Evolutionary conservation across 108 stramenopile genomes (phyloP).

Genomic region (Bacterosira constricta): DNA sequence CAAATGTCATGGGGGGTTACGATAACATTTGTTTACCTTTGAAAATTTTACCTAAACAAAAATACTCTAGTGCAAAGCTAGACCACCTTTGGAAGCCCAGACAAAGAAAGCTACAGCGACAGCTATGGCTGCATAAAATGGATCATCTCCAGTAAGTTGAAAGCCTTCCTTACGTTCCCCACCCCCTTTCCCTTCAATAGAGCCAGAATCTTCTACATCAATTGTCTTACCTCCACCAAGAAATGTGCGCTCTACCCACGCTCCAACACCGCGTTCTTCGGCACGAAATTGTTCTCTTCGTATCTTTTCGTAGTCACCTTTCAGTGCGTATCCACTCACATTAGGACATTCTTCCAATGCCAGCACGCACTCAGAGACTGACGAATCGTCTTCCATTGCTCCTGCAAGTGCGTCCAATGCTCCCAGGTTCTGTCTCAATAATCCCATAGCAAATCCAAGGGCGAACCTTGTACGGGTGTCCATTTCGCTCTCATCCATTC

Average conservation of each 20-base stretch:
- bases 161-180: constrained; percentile 54
- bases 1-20: no score
- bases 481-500: constrained; percentile 71
- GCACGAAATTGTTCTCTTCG: constrained; percentile 56
- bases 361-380: constrained; percentile 73
- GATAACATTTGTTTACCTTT: not conserved
- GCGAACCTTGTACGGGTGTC: constrained; percentile 80
- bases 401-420: constrained; percentile 80
- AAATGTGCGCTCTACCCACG: constrained; percentile 46
- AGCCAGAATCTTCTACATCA: constrained; percentile 63
- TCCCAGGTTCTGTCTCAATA: constrained; percentile 73
- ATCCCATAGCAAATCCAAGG: constrained; percentile 78
- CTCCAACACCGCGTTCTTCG: constrained; percentile 56
- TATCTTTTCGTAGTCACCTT: constrained; percentile 64
- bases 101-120: constrained; percentile 65
- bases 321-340: constrained; percentile 57
- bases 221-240: constrained; percentile 59
- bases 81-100: constrained; percentile 64
- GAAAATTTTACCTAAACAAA: not conserved
- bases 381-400: constrained; percentile 75
- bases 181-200: constrained; percentile 77
- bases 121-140: constrained; percentile 74
- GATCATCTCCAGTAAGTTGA: constrained; percentile 76
- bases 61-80: constrained; percentile 42
- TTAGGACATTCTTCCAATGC: constrained; percentile 76